Base-by-base conservation (phyloP, 495 filamentous ascomycete species). In the Penicillium taxi region DNA sequence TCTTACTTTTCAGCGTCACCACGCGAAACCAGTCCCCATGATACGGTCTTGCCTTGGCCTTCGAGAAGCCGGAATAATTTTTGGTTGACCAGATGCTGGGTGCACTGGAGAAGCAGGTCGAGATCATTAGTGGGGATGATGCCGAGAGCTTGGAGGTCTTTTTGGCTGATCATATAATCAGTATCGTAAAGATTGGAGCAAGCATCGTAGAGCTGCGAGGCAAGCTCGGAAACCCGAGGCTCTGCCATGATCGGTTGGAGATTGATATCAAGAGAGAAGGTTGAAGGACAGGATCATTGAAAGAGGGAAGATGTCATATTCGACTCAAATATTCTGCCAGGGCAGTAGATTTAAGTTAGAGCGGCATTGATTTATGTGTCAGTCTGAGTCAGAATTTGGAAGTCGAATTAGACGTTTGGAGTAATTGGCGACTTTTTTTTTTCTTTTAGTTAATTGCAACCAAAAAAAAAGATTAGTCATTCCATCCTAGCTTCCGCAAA, bases 1-100 rank as follows among this genome's bases (percentile, higher is more conserved):
- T 23, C 26, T 18, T 67, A 85, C 80, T 82, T 84, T 51, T 77
- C 73, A 33, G 82, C 82, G 53, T 86, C 81, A 41, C 79, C 79
- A 32, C 68, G 63, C 26, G 73, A 72, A 35, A 82, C 76, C 37
- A 80, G 60, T 55, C 70, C 70, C 82, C 82, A 88, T 38, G 72
- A 75, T 17, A 83, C 40, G 11, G 58, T 69, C 27, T 69, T 69
- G 39, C 70, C 70, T 44, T 69, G 65, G 26, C 60, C 64, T 35
- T 64, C 56, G 21, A 74, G 69, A 9, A 77, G 67, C 26, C 78
- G 77, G 39, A 88, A 77, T 17, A 85, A 64, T 49, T 78, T 79
- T 49, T 85, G 78, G 42, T 82, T 64, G 24, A 74, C 68, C 26
- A 86, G 66, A 14, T 59, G 55, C 56, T 84, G 77, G 33, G 80